Percentiles rank a stretch among this genome's conserved stretches.
Conservation (phyloP, 345 rosid species). For the Triadica sebifera region DNA sequence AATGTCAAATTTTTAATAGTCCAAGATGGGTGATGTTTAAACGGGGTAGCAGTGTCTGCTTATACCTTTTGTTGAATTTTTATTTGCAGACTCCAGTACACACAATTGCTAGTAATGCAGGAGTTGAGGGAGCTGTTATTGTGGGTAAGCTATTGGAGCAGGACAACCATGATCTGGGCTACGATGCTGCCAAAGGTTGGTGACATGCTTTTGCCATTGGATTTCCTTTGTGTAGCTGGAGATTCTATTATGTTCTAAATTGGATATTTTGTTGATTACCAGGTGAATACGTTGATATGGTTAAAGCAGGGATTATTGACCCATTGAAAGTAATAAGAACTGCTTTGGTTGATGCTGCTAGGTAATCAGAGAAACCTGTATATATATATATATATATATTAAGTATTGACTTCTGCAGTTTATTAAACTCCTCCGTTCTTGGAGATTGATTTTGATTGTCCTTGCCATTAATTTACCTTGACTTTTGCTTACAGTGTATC, state of each 20-base stretch:
- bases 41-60: not conserved
- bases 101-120: conserved; percentile 83
- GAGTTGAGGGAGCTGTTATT: conserved; percentile 95
- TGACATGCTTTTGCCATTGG: not conserved
- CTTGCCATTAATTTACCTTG: too few species aligned
- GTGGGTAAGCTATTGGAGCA: conserved; percentile 93
- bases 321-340: conserved; percentile 96
- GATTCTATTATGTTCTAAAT: not conserved
- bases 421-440: too few species aligned
- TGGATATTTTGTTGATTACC: not conserved
- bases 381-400: not conserved
- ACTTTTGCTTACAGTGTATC: conserved; percentile 59
- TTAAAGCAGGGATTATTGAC: conserved; percentile 86
- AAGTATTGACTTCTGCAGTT: not conserved
- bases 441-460: not conserved
- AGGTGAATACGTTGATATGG: conserved; percentile 97
- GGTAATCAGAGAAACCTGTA: conserved; percentile 33
- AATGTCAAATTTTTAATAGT: not conserved
- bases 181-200: conserved; percentile 95
- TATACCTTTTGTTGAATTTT: not conserved
- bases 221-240: not conserved
- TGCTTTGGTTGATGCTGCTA: conserved; percentile 92
- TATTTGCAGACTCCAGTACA: conserved; percentile 74
- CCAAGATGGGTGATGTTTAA: not conserved
- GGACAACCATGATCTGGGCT: conserved; percentile 82